Percentiles rank a stretch among this genome's conserved stretches.
Conservation (phyloP, 495 filamentous ascomycete genomes). For the Penicillium longicatenatum region DNA sequence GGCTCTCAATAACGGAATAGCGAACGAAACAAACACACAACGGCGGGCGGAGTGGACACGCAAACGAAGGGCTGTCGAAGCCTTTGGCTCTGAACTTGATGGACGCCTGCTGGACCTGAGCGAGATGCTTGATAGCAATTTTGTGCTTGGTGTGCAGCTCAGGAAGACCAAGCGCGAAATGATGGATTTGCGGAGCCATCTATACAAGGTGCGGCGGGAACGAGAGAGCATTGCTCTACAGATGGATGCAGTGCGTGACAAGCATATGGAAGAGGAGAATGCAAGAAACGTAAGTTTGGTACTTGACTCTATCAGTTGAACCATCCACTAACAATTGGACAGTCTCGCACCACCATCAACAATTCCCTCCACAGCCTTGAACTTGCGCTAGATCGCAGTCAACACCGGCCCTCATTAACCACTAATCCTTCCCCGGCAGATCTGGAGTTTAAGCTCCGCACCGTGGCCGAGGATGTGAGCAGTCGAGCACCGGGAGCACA, state of each 20-base stretch:
- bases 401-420: constrained; percentile 25
- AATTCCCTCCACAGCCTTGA: constrained; percentile 49
- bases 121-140: constrained; percentile 62
- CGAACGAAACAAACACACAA: constrained; percentile 37
- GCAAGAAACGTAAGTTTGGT: constrained; percentile 35
- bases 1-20: constrained; percentile 41
- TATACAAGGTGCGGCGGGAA: constrained; percentile 63
- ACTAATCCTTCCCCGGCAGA: constrained; percentile 32
- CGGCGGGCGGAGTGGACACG: constrained; percentile 56
- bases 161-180: constrained; percentile 66
- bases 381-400: constrained; percentile 47
- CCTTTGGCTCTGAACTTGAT: constrained; percentile 68
- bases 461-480: constrained; percentile 44
- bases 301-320: background rate
- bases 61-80: constrained; percentile 64
- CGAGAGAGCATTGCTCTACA: constrained; percentile 65
- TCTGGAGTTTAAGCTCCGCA: constrained; percentile 47
- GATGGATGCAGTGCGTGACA: constrained; percentile 68
- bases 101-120: constrained; percentile 57
- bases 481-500: constrained; percentile 38
- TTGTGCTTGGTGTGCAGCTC: constrained; percentile 62
- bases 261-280: constrained; percentile 50
- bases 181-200: constrained; percentile 61
- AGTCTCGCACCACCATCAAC: constrained; percentile 47
- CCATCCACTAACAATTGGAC: constrained; percentile 14